Base-by-base conservation (phyloP, 2,329 filamentous ascomycete species). In the Botrytis squamosa region DNA sequence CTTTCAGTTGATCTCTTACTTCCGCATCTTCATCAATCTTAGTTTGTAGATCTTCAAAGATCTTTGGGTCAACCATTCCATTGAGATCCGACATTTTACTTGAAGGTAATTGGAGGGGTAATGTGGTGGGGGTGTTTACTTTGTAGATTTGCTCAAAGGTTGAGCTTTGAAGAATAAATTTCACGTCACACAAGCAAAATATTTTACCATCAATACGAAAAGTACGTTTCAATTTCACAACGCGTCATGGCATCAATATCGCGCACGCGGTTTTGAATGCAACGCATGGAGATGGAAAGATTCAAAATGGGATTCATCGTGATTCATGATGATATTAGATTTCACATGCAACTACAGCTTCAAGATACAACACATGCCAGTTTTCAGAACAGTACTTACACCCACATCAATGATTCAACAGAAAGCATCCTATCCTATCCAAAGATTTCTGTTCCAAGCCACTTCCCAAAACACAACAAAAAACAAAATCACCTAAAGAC, bases 1-100 rank as follows among this genome's bases (percentile, higher is more conserved):
- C 90, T 77, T 91, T 89, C 73, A 99, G 88, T 80, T 93, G 90
- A 85, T 98, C 95, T 80, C 93, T 90, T 72, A 97, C 90, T 72
- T 88, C 86, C 14, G 89, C 88, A 82, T 98, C 96, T 82, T 97
- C 92, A 78, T 98, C 96, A 79, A 98, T 93, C 83, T 95, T 95
- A 74, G 88, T 85, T 84, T 98, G 95, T 75, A 99, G 90, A 79
- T 92, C 88, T 80, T 94, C 90, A 83, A 98, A 98, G 82, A 98
- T 93, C 66, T 71, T 87, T 75, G 93, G 91, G 82, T 97, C 91
- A 80, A 81, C 75, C 78, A 80, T 80, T 74, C 76, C 77, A 65
- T 71, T 74, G 38, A 67, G 38, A 72, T 73, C 73, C n/a, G 75
- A 74, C 77, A 78, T 77, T 44, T 71, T 75, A 57, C 29, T 67